Base-by-base conservation (phyloP, 192 early-diverging fungal species). In the Ramicandelaber brevisporus region DNA sequence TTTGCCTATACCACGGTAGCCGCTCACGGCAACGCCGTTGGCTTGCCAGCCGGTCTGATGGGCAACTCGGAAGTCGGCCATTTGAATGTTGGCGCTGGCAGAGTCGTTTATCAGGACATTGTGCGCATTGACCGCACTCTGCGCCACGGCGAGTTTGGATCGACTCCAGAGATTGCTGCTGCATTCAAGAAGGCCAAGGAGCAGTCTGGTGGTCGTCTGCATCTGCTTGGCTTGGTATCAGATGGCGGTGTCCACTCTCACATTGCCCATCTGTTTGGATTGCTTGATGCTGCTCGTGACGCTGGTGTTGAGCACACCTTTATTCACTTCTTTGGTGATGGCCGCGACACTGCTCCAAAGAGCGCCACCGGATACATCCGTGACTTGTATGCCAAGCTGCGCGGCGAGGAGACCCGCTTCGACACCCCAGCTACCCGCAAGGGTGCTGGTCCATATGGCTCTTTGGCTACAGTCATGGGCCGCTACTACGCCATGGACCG, bases 401-500 rank as follows among this genome's bases (percentile, higher is more conserved):
- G 50, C 16, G 31, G 30, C 18, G 34, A 46, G 53, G 28, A 29
- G 40, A n/a, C n/a, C n/a, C n/a, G n/a, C n/a, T n/a, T n/a, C n/a
- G n/a, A n/a, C n/a, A n/a, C n/a, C n/a, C n/a, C n/a, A n/a, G n/a
- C n/a, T n/a, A n/a, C n/a, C n/a, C n/a, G n/a, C n/a, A n/a, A n/a
- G n/a, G n/a, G n/a, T n/a, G n/a, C 13, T n/a, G n/a, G n/a, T n/a
- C n/a, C n/a, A n/a, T 95, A 87, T 55, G 88, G 90, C 34, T 59
- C 60, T 39, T 26, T 99, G n/a, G 88, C 90, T 8, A 86, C 83
- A 17, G 70, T 97, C 30, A 59, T 70, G 6, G 95, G 95, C 15
- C 73, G 95, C 27, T 99, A 99, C 71, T 99, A 93, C 48, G 90
- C 90, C 33, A 99, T 99, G 95, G 95, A 99, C 53, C 80, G 95